Evolutionary conservation across 805 yeast species (phyloP), one percentile per base, ranked within the genome.

Genomic region (Saturnispora silvae): DNA sequence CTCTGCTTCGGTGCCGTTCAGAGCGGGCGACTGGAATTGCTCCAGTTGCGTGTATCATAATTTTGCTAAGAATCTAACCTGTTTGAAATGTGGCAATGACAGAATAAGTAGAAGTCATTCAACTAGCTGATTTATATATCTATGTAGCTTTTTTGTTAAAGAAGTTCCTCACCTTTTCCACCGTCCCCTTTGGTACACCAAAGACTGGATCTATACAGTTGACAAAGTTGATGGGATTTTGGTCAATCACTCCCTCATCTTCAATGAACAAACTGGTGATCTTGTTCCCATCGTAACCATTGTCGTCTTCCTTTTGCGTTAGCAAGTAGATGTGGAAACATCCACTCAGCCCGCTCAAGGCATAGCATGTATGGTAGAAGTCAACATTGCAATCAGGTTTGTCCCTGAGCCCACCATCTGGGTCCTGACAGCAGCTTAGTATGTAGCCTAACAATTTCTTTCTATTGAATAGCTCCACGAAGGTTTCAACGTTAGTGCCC

Each of bases 11-110:
- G 94, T 87, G n/a, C 95, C 96, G 22, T 87, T 87, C 60, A 71
- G 96, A 49, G 96, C 96, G 3, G 96, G 96, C 36, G 96, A 86
- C 60, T 87, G 96, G 96, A 86, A 85, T 57, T 87, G 96, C 63
- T 65, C 72, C 20, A 75, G 72, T 45, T 87, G 96, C 56, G 68
- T 76, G 24, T 87, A 87, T 57, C 96, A 86, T 58, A 86, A 86
- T 57, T 86, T 86, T 65, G 96, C 96, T 3, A 86, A 86, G 52
- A 86, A 86, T 56, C 65, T 83, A 40, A 75, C 78, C 40, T 86
- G 96, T 55, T 67, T 86, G 53, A 78, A 89, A 54, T 86, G 96
- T 61, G 94, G 95, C 4, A 81, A 83, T 1, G 77, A 87, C 31
- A 22, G 24, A 22, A 33, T 23, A n/a, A n/a, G n/a, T n/a, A n/a